Evolutionary conservation across 352 stramenopile species (phyloP).

Genomic region (Blastocystis sp.): DNA sequence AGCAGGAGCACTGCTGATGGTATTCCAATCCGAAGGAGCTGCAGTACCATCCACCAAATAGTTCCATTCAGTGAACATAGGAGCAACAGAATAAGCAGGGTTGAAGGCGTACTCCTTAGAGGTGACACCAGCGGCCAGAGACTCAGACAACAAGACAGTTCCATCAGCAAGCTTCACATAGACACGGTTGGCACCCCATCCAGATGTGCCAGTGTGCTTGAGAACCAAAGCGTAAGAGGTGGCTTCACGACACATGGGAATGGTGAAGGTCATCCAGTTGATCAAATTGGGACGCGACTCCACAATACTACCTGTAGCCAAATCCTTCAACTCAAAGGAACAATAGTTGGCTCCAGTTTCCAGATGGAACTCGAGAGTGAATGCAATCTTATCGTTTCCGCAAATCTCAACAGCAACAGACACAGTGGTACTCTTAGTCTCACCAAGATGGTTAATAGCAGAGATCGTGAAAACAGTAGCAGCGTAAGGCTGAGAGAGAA

Average conservation of each 20-base stretch:
- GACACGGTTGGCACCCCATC: conserved; percentile 5
- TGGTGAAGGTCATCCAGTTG: conserved; percentile 1
- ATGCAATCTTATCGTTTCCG: background rate
- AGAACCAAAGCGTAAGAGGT: conserved; percentile 1
- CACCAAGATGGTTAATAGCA: conserved; percentile 36
- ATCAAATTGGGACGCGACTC: background rate
- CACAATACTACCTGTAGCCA: background rate
- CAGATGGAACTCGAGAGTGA: background rate
- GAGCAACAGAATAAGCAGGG: conserved; percentile 1
- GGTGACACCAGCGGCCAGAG: background rate
- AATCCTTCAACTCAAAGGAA: conserved; percentile 18
- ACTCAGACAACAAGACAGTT: conserved; percentile 21
- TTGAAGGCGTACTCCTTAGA: conserved; percentile 31
- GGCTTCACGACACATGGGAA: conserved; percentile 8
- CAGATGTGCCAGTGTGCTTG: background rate
- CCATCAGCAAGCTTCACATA: conserved; percentile 46
- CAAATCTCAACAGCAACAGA: conserved; percentile 19
- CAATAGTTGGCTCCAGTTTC: background rate
- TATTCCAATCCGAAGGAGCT: conserved; percentile 14
- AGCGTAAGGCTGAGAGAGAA: background rate
- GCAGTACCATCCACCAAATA: conserved; percentile 1
- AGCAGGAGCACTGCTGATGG: background rate
- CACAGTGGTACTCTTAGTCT: conserved; percentile 17
- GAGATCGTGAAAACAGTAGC: background rate
- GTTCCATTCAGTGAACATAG: conserved; percentile 7